Base-by-base conservation (phyloP, 345 rosid species). In the Erucastrum elatum region DNA sequence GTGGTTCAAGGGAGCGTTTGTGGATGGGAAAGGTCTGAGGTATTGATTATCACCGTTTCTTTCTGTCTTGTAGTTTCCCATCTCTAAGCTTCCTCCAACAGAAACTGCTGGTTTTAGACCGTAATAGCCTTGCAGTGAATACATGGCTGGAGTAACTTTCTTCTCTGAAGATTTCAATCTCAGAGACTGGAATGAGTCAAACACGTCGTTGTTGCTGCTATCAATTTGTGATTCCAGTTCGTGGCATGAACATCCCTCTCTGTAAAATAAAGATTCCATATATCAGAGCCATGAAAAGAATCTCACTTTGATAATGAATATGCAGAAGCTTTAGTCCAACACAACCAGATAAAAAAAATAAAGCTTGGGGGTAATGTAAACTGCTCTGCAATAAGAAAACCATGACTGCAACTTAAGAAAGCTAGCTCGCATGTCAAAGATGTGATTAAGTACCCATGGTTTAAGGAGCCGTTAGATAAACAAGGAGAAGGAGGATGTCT, bases 401-500 rank as follows among this genome's bases (percentile, higher is more conserved):
- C n/a, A 53, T 29, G 39, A 35, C 39, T 35, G 39, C 39, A 6
- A 7, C 8, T 7, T 15, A 4, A 29, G n/a, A n/a, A 71, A 30
- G 15, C 39, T 35, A 35, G 46, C 46, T 44, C 51, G 5, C 15
- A 44, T 44, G 69, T 30, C 11, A 35, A 51, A 81, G n/a, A n/a
- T n/a, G n/a, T n/a, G n/a, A 10, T 8, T 8, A 15, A 39, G 46
- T 90, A 92, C 95, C 95, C 79, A 13, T 77, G 68, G 74, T 84
- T 61, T 68, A 78, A 72, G 76, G 85, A 81, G 81, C 83, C 88
- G 74, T 74, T 84, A 12, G 89, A 81, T 75, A 90, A 76, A 82
- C 84, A 69, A 9, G 90, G 86, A 30, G 98, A 91, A 29, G 98
- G 98, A 44, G 91, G 98, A 75, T 95, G 98, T 44, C 97, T 87